Evolutionary conservation across 2,329 filamentous ascomycete species (phyloP).

Genomic region (Whalleya microplaca): DNA sequence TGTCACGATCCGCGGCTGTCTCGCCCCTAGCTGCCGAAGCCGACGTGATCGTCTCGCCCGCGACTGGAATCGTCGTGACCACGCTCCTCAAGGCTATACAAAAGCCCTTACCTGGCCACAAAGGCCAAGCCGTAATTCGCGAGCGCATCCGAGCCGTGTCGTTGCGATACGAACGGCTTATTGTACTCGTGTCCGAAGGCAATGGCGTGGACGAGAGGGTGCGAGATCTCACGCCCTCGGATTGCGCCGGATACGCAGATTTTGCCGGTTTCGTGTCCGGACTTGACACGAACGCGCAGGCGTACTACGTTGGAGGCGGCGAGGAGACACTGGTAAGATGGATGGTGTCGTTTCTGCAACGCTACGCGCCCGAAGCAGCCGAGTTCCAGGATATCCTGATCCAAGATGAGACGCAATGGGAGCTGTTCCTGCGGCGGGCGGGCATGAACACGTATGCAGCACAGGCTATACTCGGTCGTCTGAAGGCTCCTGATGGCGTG

Average conservation of each 20-base stretch:
- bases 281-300: constrained; percentile 43
- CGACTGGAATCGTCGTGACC: constrained; percentile 70
- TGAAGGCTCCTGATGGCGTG: constrained; percentile 42
- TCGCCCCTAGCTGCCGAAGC: constrained; percentile 60
- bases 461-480: constrained; percentile 60
- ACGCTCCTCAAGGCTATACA: constrained; percentile 75
- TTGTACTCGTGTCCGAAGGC: constrained; percentile 68
- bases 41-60: constrained; percentile 73
- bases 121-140: constrained; percentile 51
- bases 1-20: constrained; percentile 39
- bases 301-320: constrained; percentile 55
- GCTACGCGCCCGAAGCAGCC: constrained; percentile 39
- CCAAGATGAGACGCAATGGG: constrained; percentile 67
- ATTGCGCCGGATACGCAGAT: constrained; percentile 50
- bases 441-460: constrained; percentile 76
- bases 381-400: constrained; percentile 41
- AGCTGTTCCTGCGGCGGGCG: constrained; percentile 65
- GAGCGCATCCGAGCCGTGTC: constrained; percentile 58
- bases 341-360: constrained; percentile 56
- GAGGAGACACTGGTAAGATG: constrained; percentile 56
- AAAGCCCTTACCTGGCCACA: constrained; percentile 66
- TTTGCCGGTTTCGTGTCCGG: constrained; percentile 54
- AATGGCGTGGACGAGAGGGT: constrained; percentile 47
- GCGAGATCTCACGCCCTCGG: constrained; percentile 43
- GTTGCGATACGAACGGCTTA: constrained; percentile 66